Conservation (phyloP, 139 green algal species). For the Asterochloris sp. region DNA sequence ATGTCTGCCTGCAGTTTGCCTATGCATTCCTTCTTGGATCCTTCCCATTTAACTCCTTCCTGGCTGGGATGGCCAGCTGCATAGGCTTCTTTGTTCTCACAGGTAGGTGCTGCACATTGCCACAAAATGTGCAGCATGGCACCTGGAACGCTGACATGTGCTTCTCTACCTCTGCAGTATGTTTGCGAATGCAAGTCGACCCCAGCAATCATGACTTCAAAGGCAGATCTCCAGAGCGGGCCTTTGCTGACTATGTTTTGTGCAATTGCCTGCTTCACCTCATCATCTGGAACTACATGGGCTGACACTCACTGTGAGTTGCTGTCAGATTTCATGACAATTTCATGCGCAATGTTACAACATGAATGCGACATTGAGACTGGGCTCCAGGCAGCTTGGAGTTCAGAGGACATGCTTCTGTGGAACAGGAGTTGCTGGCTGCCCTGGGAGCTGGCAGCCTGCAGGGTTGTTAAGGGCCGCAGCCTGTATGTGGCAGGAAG, state of each 20-base stretch:
- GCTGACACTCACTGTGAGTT: constrained; percentile 26
- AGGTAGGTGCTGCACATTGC: constrained; percentile 29
- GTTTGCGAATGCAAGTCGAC: constrained; percentile 72
- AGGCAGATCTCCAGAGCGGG: constrained; percentile 48
- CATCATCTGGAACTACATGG: constrained; percentile 73
- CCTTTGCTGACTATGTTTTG: constrained; percentile 80
- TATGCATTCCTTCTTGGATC: constrained; percentile 76
- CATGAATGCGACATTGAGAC: too few relatives aligned
- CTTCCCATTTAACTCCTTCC: constrained; percentile 88
- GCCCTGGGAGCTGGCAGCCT: too few relatives aligned
- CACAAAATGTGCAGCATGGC: not conserved
- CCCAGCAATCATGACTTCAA: constrained; percentile 54
- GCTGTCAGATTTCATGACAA: too few relatives aligned
- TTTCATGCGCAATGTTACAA: too few relatives aligned
- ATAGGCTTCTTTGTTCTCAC: constrained; percentile 77
- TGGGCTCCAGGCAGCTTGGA: too few relatives aligned
- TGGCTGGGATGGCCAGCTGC: constrained; percentile 70
- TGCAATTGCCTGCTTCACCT: constrained; percentile 67
- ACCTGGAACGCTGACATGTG: not conserved
- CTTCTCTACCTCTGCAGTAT: constrained; percentile 40
- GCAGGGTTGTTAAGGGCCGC: too few relatives aligned
- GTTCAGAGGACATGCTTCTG: too few relatives aligned
- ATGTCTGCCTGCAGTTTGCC: constrained; percentile 50
- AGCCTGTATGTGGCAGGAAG: too few relatives aligned
- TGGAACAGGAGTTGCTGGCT: too few relatives aligned